phyloP scores from a whole-genome alignment of 2,329 filamentous ascomycete genomes.

The Celoporthe dispersa region DNA sequence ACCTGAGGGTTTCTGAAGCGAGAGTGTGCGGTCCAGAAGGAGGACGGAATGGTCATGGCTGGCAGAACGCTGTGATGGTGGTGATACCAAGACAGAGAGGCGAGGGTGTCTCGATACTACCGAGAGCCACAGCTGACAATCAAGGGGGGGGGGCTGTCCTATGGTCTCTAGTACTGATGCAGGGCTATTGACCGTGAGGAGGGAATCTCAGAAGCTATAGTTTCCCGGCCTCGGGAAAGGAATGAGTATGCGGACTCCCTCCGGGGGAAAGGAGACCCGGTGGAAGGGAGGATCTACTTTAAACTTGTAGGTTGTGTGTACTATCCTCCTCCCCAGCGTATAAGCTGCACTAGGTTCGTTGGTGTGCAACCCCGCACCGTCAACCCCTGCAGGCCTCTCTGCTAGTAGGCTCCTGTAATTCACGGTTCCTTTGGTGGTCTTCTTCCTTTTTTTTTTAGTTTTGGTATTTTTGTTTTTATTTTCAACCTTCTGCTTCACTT shows the following conservation, averaged over 20 bases:
- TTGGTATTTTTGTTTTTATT: too few relatives aligned
- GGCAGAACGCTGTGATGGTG: not conserved
- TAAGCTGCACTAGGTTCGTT: not conserved
- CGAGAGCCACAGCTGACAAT: too few relatives aligned
- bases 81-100: too few relatives aligned
- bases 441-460: not conserved
- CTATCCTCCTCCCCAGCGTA: not conserved
- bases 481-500: not conserved
- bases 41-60: too few relatives aligned
- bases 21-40: too few relatives aligned
- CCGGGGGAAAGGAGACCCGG: too few relatives aligned
- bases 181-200: too few relatives aligned
- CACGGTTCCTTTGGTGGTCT: not conserved
- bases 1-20: not conserved
- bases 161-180: not conserved
- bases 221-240: not conserved
- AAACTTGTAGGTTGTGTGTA: not conserved
- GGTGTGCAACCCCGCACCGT: not conserved
- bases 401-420: not conserved
- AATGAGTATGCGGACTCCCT: not conserved
- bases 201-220: not conserved
- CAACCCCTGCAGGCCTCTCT: not conserved
- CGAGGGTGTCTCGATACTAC: not conserved
- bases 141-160: not conserved
- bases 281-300: not conserved